Evolutionary conservation across 768 basidiomycete species (phyloP), one percentile per base, ranked within the genome.

Genomic region (Lentinula raphanica): DNA sequence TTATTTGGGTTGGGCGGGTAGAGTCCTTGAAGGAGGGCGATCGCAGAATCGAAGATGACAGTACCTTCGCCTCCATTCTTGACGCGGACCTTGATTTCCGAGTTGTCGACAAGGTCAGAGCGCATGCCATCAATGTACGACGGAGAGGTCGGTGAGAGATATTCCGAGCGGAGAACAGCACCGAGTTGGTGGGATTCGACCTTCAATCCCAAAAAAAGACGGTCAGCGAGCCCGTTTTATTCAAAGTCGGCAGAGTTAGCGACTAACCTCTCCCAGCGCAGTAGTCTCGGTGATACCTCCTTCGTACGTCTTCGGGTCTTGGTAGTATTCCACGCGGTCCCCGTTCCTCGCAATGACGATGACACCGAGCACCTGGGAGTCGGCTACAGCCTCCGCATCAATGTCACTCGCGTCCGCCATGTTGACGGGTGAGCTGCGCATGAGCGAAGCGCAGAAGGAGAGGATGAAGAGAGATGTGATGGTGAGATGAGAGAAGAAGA

Each of bases 21-120:
- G 49, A 94, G 77, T 42, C 92, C 91, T 72, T 94, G 93, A 40
- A 92, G 81, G 54, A 92, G 76, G 29, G 92, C 91, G 54, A 88
- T 87, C 31, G 90, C 86, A 5, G 88, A 88, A 77, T 94, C 91
- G 71, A 91, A 90, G 63, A 93, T 90, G 53, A 89, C 86, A n/a
- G 84, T 77, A 48, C 92, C 91, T 68, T 94, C 92, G 51, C 85
- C 86, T 46, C 91, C 90, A 54, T 85, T 86, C 74, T 94, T 93
- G 69, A 88, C 89, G 61, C 84, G 85, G 54, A 88, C 80, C 63
- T 86, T 85, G 65, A 93, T 77, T 68, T 90, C 82, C 64, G 76
- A 79, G 67, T 86, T 87, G 75, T 89, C 80, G 32, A 87, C 87
- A 64, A 92, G 77, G 66, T 89, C 85, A 28, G 76, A 69, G 59